These are phyloP conservation scores for Wickerhamiella siamensis DNA, from an alignment of 805 yeast genomes.

Conservation along the genomic window DNA sequence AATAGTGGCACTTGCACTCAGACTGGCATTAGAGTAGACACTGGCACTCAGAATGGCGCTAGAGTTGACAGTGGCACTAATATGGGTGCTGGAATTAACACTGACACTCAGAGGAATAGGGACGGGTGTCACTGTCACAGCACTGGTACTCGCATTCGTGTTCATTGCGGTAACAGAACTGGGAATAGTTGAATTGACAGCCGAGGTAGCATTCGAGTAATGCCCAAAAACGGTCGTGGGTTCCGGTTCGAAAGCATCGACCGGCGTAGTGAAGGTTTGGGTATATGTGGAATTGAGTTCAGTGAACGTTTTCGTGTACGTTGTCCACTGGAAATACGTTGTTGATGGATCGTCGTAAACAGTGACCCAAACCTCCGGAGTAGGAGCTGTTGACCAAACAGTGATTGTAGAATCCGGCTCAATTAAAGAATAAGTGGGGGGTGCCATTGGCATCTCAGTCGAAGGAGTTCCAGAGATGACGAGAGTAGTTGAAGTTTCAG, in stretches of 20 bases:
- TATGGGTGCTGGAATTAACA: too few species aligned
- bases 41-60: too few species aligned
- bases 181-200: slow-evolving; percentile 1
- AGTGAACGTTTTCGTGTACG: slow-evolving; percentile 9
- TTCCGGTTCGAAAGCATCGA: too few species aligned
- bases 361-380: slow-evolving; percentile 6
- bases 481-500: not conserved
- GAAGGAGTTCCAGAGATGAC: slow-evolving; percentile 5
- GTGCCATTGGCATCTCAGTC: slow-evolving; percentile 5
- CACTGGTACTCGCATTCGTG: too few species aligned
- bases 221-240: too few species aligned
- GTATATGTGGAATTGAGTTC: slow-evolving; percentile 3
- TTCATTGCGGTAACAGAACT: too few species aligned
- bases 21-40: too few species aligned
- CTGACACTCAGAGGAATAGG: too few species aligned
- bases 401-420: slow-evolving; percentile 7
- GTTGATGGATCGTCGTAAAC: slow-evolving; percentile 8
- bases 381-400: slow-evolving; percentile 11
- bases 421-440: not conserved
- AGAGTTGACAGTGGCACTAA: too few species aligned
- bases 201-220: not conserved
- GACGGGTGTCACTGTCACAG: too few species aligned
- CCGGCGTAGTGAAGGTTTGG: slow-evolving; percentile 6
- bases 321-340: slow-evolving; percentile 2
- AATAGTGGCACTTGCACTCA: too few species aligned